A percentile compares a stretch with the other conserved stretches of the same genome.
These are phyloP conservation scores for Platanthera zijinensis DNA, from an alignment of 106 monocot genomes.

Conservation along the genomic window DNA sequence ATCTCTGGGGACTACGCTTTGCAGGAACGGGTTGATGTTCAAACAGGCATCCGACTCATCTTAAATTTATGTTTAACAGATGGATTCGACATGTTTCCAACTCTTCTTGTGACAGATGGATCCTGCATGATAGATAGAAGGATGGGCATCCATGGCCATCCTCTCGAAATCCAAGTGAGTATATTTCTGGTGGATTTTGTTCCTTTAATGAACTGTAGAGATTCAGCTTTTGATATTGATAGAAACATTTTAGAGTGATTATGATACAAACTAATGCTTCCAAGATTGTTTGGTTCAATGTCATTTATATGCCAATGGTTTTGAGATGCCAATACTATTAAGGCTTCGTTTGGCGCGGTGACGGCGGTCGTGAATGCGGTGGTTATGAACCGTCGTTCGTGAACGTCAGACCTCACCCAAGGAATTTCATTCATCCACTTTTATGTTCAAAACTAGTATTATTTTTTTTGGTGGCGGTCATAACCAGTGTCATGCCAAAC, in stretches of 20 bases:
- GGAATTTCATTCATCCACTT: no score
- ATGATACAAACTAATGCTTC: no score
- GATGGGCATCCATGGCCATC: conserved; percentile 98
- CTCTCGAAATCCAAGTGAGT: conserved; percentile 94
- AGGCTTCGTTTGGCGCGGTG: no score
- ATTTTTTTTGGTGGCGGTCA: no score
- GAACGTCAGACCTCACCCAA: no score
- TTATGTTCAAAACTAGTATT: no score
- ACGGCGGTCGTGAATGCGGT: no score
- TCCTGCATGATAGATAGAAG: conserved; percentile 97
- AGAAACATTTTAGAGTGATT: not conserved
- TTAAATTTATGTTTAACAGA: conserved; percentile 87
- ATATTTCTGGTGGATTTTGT: not conserved
- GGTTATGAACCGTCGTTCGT: no score
- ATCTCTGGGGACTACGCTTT: conserved; percentile 74
- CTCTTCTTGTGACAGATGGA: conserved; percentile 90
- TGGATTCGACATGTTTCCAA: conserved; percentile 98
- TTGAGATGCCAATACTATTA: no score
- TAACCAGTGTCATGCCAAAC: no score
- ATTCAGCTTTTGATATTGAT: not conserved
- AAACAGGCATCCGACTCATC: conserved; percentile 81
- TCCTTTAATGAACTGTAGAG: not conserved
- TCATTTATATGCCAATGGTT: no score
- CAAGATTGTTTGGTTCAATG: no score
- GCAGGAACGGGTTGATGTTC: conserved; percentile 86